These are phyloP conservation scores for Phalaenopsis hybrid DNA, from an alignment of 116 monocot genomes.

Conservation along the genomic window DNA sequence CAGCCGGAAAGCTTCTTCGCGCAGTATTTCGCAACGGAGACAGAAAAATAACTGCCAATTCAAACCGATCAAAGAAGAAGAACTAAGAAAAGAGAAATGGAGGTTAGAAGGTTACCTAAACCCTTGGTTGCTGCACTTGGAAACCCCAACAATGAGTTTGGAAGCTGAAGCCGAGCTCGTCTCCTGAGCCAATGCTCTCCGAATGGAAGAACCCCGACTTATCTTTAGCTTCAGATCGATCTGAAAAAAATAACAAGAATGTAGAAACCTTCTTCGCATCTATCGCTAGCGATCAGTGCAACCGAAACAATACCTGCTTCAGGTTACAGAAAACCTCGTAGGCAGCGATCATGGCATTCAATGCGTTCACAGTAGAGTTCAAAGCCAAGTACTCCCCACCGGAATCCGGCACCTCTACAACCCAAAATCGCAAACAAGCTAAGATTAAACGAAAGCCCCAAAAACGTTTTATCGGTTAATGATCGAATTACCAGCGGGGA, in stretches of 20 bases:
- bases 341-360: constrained; percentile 45
- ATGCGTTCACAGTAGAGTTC: constrained; percentile 23
- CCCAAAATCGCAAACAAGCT: not conserved
- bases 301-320: constrained; percentile 39
- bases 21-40: constrained; percentile 53
- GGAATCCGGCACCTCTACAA: not conserved
- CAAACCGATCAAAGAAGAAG: not conserved
- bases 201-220: constrained; percentile 41
- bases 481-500: constrained; percentile 9
- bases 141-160: constrained; percentile 43
- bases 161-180: constrained; percentile 23
- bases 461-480: not conserved
- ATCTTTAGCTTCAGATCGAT: constrained; percentile 59
- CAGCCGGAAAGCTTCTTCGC: constrained; percentile 37
- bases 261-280: not conserved
- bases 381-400: constrained; percentile 11
- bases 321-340: constrained; percentile 75
- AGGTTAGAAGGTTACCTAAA: not conserved
- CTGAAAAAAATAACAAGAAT: constrained; percentile 11
- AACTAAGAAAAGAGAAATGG: not conserved
- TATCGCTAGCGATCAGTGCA: not conserved
- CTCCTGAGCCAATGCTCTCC: constrained; percentile 46
- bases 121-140: constrained; percentile 15
- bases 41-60: constrained; percentile 27
- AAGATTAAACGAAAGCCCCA: not conserved